Base-by-base conservation (phyloP, 2,329 filamentous ascomycete species). In the Fusarium zealandicum region DNA sequence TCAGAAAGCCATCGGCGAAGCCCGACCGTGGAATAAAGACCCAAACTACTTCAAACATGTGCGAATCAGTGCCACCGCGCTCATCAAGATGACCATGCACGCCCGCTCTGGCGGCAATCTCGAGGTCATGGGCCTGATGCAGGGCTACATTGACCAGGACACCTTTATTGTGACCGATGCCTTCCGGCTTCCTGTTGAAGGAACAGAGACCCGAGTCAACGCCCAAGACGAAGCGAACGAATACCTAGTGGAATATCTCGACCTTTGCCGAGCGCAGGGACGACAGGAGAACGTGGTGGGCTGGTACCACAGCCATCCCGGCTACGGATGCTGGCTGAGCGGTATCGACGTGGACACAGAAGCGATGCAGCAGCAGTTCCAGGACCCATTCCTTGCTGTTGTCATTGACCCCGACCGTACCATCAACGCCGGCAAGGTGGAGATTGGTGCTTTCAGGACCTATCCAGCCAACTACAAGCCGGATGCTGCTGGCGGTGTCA, bases 61-160 rank as follows among this genome's bases (percentile, higher is more conserved):
- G 39, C 91, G 93, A 68, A 93, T 99, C 75, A 96, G 91, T 45
- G 92, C 95, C 53, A 88, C 96, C 11, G 95, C 95, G 5, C 84
- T 99, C 54, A 85, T 98, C 66, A 99, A 99, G 78, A 99, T 99
- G 95, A 92, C 96, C 61, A 98, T 97, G 90, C 95, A 99, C 73
- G 95, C 95, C 9, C 90, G 95, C n/a, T 93, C 92, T 0, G 95
- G 95, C 62, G 93, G 95, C 51, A 86, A 85, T 22, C 83, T 98
- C 63, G 95, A 99, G 78, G 85, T 99, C 68, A 99, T 99, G 95
- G 95, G 95, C 51, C 76, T 99, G 66, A 99, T 99, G 95, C 90
- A 96, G 71, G 95, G 95, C 58, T 96, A 96, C 74, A 89, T 96
- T 42, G 85, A 91, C 62, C 86, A 88, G 35, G 88, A 96, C 68